Base-by-base conservation (phyloP, 306 rosid genomes). In the Astragalus membranaceus region DNA sequence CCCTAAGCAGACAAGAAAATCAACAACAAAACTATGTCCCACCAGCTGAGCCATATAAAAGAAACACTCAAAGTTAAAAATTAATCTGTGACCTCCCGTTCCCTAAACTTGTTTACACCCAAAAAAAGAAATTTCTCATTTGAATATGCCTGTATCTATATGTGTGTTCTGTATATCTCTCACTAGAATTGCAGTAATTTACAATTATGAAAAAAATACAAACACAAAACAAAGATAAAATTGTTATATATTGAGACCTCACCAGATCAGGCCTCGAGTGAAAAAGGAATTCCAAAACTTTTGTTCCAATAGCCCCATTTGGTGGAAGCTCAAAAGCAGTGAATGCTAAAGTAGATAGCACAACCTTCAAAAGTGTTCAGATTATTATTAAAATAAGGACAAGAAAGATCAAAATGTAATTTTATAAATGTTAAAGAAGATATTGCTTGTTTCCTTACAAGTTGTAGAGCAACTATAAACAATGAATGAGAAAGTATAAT, bases 271-370 rank as follows among this genome's bases (percentile, higher is more conserved):
- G 67, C 84, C 96, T 86, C 8, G 99, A 91, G 82, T 94, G 92
- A 81, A 94, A 94, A 76, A 94, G 95, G 73, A 86, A 94, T 76
- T 87, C 80, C 91, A 94, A 79, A 33, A 94, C 81, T 79, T 72
- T 77, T 79, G 99, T 94, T 75, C 99, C 99, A 75, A 94, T 70
- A 49, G 99, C 99, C 56, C 91, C 96, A 79, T 94, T 94, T 48
- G 97, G 95, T 67, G 99, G 99, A 80, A 94, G 99, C 76, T 94
- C 99, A 79, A 94, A 94, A 61, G 99, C 95, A 53, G 97, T 94
- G 84, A 94, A 94, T 82, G 97, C 97, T 36, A 94, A 80, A 69
- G 99, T 94, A 73, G 92, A 94, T 70, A 94, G 76, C 70, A 87
- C 68, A 55, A 91, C 99, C 99, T 94, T 86, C 89, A 87, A 84